Evolutionary conservation across 2,329 filamentous ascomycete species (phyloP).

Genomic region (Cercospora brassicicola): DNA sequence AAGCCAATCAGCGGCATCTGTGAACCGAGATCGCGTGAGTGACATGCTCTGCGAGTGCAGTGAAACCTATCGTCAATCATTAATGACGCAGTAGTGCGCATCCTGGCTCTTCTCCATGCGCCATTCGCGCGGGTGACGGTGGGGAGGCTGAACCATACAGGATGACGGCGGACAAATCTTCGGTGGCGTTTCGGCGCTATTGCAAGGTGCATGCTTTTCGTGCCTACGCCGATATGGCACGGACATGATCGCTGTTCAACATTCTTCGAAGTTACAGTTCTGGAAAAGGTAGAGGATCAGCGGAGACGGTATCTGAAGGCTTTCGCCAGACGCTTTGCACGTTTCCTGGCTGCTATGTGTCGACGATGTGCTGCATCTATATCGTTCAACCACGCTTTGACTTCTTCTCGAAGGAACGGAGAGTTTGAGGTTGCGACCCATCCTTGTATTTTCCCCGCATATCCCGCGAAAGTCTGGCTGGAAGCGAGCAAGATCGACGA

Average conservation of each 20-base stretch:
- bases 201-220: conserved; percentile 14
- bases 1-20: conserved; percentile 5
- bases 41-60: neutral
- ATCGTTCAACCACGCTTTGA: neutral
- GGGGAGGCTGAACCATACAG: conserved; percentile 16
- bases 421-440: neutral
- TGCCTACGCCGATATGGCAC: conserved; percentile 19
- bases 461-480: neutral
- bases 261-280: neutral
- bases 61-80: conserved; percentile 5
- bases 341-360: neutral
- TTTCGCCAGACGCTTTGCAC: neutral
- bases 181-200: conserved; percentile 27
- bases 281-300: conserved; percentile 3
- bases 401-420: conserved; percentile 1
- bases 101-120: conserved; percentile 17
- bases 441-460: conserved; percentile 10
- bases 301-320: conserved; percentile 12
- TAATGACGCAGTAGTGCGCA: conserved; percentile 13
- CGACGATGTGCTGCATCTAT: neutral
- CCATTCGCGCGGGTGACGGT: conserved; percentile 12
- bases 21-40: conserved; percentile 2
- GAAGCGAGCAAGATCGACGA: conserved; percentile 17
- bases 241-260: conserved; percentile 14
- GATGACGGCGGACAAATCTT: conserved; percentile 17